Base-by-base conservation (phyloP, 2,329 filamentous ascomycete species). In the Aspergillus latus region DNA sequence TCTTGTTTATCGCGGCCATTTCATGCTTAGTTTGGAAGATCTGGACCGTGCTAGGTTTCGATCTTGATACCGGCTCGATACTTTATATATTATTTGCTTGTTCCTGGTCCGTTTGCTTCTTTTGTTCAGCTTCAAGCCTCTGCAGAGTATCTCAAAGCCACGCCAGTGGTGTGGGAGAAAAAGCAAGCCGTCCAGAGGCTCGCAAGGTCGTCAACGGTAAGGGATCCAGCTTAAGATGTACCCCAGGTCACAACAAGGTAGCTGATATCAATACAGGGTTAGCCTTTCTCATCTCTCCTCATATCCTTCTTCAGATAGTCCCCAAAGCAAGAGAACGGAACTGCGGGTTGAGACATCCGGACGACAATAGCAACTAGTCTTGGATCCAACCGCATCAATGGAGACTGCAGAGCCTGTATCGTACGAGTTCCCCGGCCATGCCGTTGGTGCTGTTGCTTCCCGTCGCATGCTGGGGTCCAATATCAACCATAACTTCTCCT, bases 341-440 rank as follows among this genome's bases (percentile, higher is more conserved):
- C 13, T 40, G 15, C 15, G 43, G 21, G 11, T 8, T 15, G 32
- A 50, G 42, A 13, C 21, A 32, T 39, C 11, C 29, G 28, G 37
- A 34, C 52, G 32, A 30, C 36, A 26, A 26, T 28, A 50, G 47
- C 29, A n/a, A 13, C 30, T 39, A 44, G n/a, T 30, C 49, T 34
- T 9, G 43, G 11, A 21, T 42, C 30, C 16, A 34, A 4, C 49
- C 29, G 45, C 30, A 59, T 55, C 60, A 47, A 76, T 76, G 74
- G 74, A 76, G 60, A 69, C 74, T 21, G 67, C 70, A 43, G 73
- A 76, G 50, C 72, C 74, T 7, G 70, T 74, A 36, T 68, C 73
- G 30, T 76, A 74, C 59, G 70, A 72, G 43, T 74, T 74, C 55
- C 62, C 73, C 11, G 66, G 66, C 56, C 74, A 75, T 67, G 65